Evolutionary conservation across 2,329 filamentous ascomycete species (phyloP).

Genomic region (Xenosphaeropsis pyriputrescens): DNA sequence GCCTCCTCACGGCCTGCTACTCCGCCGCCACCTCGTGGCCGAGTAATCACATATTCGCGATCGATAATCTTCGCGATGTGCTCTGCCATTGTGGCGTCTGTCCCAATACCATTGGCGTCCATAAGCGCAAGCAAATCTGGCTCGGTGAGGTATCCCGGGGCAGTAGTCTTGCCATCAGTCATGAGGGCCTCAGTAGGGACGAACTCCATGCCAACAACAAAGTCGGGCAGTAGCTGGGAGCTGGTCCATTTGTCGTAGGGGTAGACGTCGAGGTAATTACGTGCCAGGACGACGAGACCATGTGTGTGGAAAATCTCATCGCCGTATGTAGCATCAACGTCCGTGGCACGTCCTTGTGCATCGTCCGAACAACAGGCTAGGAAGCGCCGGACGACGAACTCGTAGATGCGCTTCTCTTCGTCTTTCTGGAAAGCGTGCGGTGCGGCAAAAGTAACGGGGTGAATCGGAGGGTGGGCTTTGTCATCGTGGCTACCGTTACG

Average conservation of each 20-base stretch:
- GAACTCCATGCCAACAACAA: conserved; percentile 67
- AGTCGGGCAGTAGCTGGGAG: conserved; percentile 67
- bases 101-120: conserved; percentile 97
- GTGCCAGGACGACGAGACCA: conserved; percentile 71
- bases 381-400: conserved; percentile 84
- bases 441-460: conserved; percentile 76
- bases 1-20: conserved; percentile 20
- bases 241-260: conserved; percentile 95
- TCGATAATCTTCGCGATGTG: conserved; percentile 95
- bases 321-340: conserved; percentile 74
- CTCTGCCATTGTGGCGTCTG: conserved; percentile 97
- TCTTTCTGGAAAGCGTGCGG: conserved; percentile 41
- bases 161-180: conserved; percentile 75
- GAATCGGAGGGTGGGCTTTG: conserved; percentile 93
- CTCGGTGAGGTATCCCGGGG: conserved; percentile 82
- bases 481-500: conserved; percentile 81
- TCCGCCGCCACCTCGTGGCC: conserved; percentile 27
- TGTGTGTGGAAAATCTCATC: conserved; percentile 70
- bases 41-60: conserved; percentile 66
- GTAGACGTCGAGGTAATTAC: conserved; percentile 92
- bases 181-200: conserved; percentile 82
- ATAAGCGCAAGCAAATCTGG: conserved; percentile 91
- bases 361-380: conserved; percentile 93
- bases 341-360: conserved; percentile 72
- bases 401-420: conserved; percentile 68